phyloP scores from a whole-genome alignment of 306 rosid genomes.

The Herpetospermum pedunculosum region DNA sequence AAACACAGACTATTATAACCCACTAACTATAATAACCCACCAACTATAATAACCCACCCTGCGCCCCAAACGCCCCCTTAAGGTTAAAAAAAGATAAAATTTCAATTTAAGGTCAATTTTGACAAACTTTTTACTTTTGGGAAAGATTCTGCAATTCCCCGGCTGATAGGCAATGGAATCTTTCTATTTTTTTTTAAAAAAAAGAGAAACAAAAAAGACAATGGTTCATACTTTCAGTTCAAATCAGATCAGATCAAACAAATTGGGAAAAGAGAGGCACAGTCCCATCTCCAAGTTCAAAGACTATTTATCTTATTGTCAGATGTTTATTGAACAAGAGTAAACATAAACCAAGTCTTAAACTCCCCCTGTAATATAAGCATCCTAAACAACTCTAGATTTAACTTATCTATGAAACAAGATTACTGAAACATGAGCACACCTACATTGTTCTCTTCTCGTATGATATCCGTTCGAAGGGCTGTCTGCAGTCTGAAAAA shows the following conservation, averaged over 20 bases:
- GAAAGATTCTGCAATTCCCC: no score
- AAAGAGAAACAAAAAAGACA: no score
- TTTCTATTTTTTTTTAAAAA: no score
- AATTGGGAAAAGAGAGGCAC: background rate
- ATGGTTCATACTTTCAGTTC: background rate
- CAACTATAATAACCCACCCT: no score
- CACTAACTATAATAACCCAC: no score
- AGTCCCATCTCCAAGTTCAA: background rate
- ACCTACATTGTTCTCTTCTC: background rate
- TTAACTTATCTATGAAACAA: background rate
- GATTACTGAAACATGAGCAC: background rate
- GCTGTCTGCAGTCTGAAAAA: background rate
- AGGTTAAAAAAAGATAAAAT: no score
- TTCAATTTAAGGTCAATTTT: no score
- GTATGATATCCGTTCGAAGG: background rate
- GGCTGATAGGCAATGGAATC: no score
- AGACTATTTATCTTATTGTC: background rate
- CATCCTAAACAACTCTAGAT: conserved; percentile 5
- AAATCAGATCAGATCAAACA: background rate
- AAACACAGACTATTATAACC: no score
- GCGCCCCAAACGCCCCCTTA: no score
- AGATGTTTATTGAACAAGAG: background rate
- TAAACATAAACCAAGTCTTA: conserved; percentile 1
- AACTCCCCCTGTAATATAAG: background rate
- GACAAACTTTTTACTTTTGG: no score